Evolutionary conservation across 169 alveolate genomes (phyloP), one percentile per base, ranked within the genome.

Genomic region (Plasmodium ovale): DNA sequence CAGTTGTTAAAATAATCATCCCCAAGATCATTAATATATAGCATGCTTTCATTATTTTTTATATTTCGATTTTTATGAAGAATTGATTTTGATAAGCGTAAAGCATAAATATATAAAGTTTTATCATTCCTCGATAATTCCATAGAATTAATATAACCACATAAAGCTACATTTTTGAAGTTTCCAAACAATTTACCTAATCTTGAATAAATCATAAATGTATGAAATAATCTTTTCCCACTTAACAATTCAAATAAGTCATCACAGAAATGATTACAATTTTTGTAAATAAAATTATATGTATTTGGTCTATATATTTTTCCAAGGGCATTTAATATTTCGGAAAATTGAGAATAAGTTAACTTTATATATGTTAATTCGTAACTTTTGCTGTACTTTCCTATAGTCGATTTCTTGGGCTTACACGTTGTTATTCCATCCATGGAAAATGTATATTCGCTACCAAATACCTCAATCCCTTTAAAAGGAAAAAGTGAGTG

Each of bases 371-470:
- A 29, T 49, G 59, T 29, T 42, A 82, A 33, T 53, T 64, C 82
- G 56, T 82, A 82, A 54, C 90, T 82, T 54, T 67, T 82, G 39
- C 71, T 33, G 56, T 82, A 82, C 5, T 67, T 12, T 25, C 90
- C 90, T 33, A 82, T 65, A 12, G 59, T 42, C 4, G 90, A 82
- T 37, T 29, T 82, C 47, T 67, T 82, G 0, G 90, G 90, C 29
- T 64, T 47, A 59, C 90, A 65, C 7, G 82, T 65, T 44, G 29
- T 64, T 65, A 82, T 82, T 23, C 90, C 90, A 9, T 44, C 69
- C 90, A 82, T 82, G 33, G 90, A 82, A 59, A 82, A 82, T n/a
- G 90, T 82, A 58, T 82, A 82, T 21, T 82, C 90, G n/a, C 49
- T 64, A 0, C 90, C 90, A 49, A 82, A 82, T 3, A 65, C 42